These are phyloP conservation scores for Trichosporon sp. DNA, from an alignment of 1,284 basidiomycete species.

Conservation along the genomic window DNA sequence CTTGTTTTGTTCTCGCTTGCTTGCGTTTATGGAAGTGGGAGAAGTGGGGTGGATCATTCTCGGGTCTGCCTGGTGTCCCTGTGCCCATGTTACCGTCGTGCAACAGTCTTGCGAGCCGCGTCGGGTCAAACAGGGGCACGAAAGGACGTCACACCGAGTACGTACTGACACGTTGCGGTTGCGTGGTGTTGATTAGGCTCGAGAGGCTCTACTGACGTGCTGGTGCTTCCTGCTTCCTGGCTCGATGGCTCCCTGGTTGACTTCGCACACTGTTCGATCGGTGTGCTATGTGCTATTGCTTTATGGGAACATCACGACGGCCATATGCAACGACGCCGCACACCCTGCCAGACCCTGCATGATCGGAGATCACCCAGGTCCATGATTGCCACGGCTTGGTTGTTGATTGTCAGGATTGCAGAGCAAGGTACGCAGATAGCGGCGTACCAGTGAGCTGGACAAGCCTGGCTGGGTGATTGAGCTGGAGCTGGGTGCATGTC, in stretches of 20 bases:
- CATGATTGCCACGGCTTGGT: no score
- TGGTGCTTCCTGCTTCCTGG: no score
- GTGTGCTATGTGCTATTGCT: no score
- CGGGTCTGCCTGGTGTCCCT: not conserved
- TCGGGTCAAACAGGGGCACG: not conserved
- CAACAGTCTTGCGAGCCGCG: not conserved
- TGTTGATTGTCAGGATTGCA: not conserved
- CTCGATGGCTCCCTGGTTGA: not conserved
- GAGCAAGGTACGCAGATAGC: not conserved
- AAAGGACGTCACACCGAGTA: not conserved
- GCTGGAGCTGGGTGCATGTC: no score
- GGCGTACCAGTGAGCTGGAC: no score
- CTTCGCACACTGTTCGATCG: not conserved
- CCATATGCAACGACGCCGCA: not conserved
- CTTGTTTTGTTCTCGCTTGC: not conserved
- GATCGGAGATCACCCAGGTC: not conserved
- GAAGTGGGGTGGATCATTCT: not conserved
- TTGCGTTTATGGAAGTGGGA: no score
- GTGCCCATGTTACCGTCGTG: not conserved
- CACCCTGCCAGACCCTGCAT: not conserved
- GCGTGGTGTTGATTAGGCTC: not conserved
- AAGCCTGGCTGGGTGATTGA: no score
- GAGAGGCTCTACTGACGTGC: no score
- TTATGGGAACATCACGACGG: not conserved
- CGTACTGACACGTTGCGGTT: not conserved